phyloP scores from a whole-genome alignment of 805 yeast genomes.

The Lachancea fermentati region DNA sequence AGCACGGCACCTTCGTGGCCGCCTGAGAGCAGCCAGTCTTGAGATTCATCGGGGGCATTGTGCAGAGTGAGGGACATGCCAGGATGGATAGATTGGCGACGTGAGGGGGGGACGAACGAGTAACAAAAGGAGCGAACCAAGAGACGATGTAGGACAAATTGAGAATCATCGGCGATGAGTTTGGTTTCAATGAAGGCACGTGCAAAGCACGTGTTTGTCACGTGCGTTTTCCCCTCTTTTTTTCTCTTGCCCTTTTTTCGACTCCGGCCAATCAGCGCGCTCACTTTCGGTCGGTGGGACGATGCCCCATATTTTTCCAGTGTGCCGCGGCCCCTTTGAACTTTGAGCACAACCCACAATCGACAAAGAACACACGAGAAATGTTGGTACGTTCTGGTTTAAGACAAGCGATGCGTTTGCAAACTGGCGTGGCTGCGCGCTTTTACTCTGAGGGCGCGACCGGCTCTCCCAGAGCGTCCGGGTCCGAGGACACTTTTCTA shows the following conservation, averaged over 20 bases:
- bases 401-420: conserved; percentile 23
- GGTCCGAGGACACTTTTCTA: conserved; percentile 55
- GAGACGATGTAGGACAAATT: no score
- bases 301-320: neutral
- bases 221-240: neutral
- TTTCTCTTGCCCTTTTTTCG: neutral
- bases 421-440: conserved; percentile 21
- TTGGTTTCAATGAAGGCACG: neutral
- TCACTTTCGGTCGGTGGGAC: neutral
- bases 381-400: conserved; percentile 27
- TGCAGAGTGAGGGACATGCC: neutral
- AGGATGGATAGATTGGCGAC: neutral
- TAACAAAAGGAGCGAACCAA: no score
- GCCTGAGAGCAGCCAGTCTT: no score
- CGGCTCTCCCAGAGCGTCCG: conserved; percentile 52
- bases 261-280: neutral
- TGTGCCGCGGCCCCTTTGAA: no score
- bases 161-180: no score
- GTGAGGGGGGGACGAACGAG: no score
- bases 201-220: neutral
- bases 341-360: no score
- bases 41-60: neutral
- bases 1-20: conserved; percentile 54
- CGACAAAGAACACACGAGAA: conserved; percentile 3
- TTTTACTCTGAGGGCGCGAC: conserved; percentile 51